Evolutionary conservation across 352 stramenopile genomes (phyloP), one percentile per base, ranked within the genome.

Genomic region (Paralagenidium karlingii): DNA sequence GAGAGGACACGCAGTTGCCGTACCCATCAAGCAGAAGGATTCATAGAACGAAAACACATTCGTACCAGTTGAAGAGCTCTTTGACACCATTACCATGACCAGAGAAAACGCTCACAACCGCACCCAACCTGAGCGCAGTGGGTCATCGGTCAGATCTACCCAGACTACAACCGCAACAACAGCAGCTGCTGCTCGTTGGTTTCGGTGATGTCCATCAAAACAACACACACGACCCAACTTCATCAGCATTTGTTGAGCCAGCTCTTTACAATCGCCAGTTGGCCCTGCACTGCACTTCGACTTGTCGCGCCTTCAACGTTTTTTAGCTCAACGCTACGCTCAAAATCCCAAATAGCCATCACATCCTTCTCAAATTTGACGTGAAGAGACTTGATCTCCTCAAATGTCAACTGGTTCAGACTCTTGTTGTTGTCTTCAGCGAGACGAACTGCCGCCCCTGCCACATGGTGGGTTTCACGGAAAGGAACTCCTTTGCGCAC

Each of bases 381-480:
- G 55, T 97, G 88, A 18, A 97, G 65, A 34, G 68, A 73, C 32
- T 60, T 57, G 33, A 97, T 73, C 48, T 97, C 83, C 12, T 83
- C 82, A 30, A 94, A 75, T n/a, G 82, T 93, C 15, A 97, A 65
- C n/a, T 61, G 55, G 44, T 67, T 83, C 18, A 97, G 60, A 28
- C 80, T 44, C 51, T 87, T 85, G 58, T 63, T 69, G 55, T 78
- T 68, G 61, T 95, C 77, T 45, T 97, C 88, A 5, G 88, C 83
- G 43, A 97, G 63, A 38, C 91, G 87, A 39, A 97, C 88, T 25
- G 87, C 87, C 5, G 84, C 82, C 34, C 88, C 88, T n/a, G 88
- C 85, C 34, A 99, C 96, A 70, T 99, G 96, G 75, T 99, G 96
- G n/a, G 94, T 99, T 68, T 99, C 94, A 51, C 96, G 91, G 76